phyloP scores from a whole-genome alignment of 2,329 filamentous ascomycete species.

The Beauveria sp. region DNA sequence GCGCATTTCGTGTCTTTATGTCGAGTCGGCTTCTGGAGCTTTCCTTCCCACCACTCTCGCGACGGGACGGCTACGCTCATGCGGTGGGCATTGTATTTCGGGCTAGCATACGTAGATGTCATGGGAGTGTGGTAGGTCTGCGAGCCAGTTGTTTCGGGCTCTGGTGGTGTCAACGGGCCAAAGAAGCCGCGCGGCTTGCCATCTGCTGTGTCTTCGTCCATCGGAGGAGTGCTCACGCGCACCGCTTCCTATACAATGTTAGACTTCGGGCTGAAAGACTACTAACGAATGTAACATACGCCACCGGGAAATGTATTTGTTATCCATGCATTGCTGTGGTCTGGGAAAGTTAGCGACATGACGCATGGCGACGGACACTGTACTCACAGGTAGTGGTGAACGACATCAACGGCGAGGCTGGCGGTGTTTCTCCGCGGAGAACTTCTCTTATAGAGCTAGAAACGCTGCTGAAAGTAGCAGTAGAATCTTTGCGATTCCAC shows the following conservation, averaged over 20 bases:
- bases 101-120: constrained; percentile 10
- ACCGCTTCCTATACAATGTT: constrained; percentile 35
- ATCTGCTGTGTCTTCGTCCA: constrained; percentile 31
- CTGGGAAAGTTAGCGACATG: constrained; percentile 14
- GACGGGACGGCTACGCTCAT: constrained; percentile 18
- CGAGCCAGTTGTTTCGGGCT: constrained; percentile 2
- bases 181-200: constrained; percentile 36
- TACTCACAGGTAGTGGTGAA: neutral
- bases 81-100: constrained; percentile 17
- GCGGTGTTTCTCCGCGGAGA: constrained; percentile 29
- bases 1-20: constrained; percentile 15
- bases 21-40: constrained; percentile 17
- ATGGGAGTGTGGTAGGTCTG: neutral
- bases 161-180: constrained; percentile 29
- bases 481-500: constrained; percentile 33
- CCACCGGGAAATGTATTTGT: constrained; percentile 23
- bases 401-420: constrained; percentile 21
- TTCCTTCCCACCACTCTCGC: constrained; percentile 31
- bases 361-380: neutral
- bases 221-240: constrained; percentile 40
- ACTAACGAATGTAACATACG: constrained; percentile 20
- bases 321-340: constrained; percentile 6
- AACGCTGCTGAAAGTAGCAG: constrained; percentile 29
- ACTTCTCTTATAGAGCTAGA: constrained; percentile 35
- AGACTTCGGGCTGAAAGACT: neutral